Base-by-base conservation (phyloP, 2,329 filamentous ascomycete genomes). In the Neofusicoccum parvum region DNA sequence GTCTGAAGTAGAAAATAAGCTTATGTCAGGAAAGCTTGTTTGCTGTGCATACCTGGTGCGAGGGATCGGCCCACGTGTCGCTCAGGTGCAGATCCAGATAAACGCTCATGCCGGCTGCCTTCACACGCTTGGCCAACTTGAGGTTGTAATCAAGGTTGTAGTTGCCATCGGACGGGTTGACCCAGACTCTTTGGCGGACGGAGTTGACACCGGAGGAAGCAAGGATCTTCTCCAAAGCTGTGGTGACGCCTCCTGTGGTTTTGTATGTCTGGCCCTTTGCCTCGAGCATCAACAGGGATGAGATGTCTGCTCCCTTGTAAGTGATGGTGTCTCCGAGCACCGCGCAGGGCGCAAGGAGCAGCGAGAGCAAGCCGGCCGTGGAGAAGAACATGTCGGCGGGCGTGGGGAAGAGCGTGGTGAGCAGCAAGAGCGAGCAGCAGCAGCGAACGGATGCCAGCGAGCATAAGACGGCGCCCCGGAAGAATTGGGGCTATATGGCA, bases 141-240 rank as follows among this genome's bases (percentile, higher is more conserved):
- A 92, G 73, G 73, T 91, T 92, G 77, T 92, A 92, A 66, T 85
- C 85, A 45, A 92, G 81, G 74, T 90, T 85, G 75, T 92, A 92
- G 70, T 84, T 82, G 58, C 88, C 88, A 69, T 86, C 82, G 10
- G 83, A 79, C 0, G 87, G 86, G 36, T 63, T 51, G 59, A 63
- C 89, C 90, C 89, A 92, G 49, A 92, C 76, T 23, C 90, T 83
- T 74, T 92, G 89, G 17, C 89, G 86, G 51, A 91, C 86, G 0
- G 86, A 89, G 75, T 91, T 92, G 69, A 90, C 85, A 14, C 89
- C 90, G 34, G 81, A 85, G 11, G 78, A 78, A 3, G 81, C 83
- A 3, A 92, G 78, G 62, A 92, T 91, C 2, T 78, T 81, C 71
- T 92, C 90, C 1, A 92, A 80, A 0, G 86, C 76, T 66, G 87